Evolutionary conservation across 2,329 filamentous ascomycete species (phyloP), one percentile per base, ranked within the genome.

Genomic region (Colletotrichum aenigma): DNA sequence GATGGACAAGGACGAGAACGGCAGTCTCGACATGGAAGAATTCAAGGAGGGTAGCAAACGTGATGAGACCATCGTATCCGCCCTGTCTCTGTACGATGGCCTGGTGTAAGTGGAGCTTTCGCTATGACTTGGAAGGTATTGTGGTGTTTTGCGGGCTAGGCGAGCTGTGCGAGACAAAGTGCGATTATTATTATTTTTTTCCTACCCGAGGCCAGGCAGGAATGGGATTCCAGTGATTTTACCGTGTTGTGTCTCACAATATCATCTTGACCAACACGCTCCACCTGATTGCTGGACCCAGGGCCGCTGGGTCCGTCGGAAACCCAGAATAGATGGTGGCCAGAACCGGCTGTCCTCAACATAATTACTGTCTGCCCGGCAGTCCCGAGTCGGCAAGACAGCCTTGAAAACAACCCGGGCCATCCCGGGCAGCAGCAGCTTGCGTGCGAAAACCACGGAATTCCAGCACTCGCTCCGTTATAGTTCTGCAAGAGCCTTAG

Each of bases 1-100:
- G 97, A 99, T 99, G 97, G 97, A 99, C 89, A 99, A 99, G 91
- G 97, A 99, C 85, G 96, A 98, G 88, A 98, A 98, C 84, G 97
- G 96, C 80, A 97, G 95, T 83, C 88, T 99, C 81, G 96, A 98
- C 84, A 96, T 98, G 91, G 94, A 96, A 77, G 97, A 99, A 85
- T 99, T 99, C 90, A 98, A 98, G 88, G 97, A 99, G 87, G 97
- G 97, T 80, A 98, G 96, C 88, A 98, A 98, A 89, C 94, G 96
- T 76, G 97, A 99, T 86, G 96, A 98, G 88, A 99, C 97, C 12
- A 99, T 99, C 83, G 97, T 99, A 75, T 98, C 96, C 70, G 97
- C 97, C 38, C 89, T 99, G 82, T 98, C 96, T 74, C 90, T 99
- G 78, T 99, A 99, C 82, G 97, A 99, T 83, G 97, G 97, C 28